These are phyloP conservation scores for Suhomyces bribrorum DNA, from an alignment of 1,139 yeast genomes.

Conservation along the genomic window DNA sequence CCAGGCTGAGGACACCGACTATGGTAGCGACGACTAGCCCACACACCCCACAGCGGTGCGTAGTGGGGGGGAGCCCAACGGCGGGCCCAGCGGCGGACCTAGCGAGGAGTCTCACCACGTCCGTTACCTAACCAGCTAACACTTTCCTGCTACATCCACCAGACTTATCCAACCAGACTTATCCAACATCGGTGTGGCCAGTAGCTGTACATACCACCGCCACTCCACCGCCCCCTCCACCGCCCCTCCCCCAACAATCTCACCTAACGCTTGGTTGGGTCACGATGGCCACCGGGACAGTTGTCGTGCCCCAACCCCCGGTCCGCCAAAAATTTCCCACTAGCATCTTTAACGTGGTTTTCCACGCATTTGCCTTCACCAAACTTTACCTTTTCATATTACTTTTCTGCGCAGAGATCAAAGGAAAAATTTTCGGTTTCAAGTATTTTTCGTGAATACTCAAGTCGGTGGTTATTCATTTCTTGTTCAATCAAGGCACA, in stretches of 20 bases:
- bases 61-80: no score
- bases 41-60: no score
- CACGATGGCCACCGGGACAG: no score
- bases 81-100: background rate
- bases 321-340: background rate
- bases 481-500: background rate
- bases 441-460: conserved; percentile 3
- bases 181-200: no score
- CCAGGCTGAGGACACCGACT: background rate
- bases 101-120: background rate
- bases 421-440: conserved; percentile 10
- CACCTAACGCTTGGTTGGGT: no score
- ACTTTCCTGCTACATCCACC: background rate
- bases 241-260: background rate
- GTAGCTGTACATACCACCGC: no score
- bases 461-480: conserved; percentile 3
- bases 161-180: no score
- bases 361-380: background rate
- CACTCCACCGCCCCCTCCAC: background rate
- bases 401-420: conserved; percentile 11
- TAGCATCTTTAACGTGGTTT: background rate
- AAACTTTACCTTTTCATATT: background rate
- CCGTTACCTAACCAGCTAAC: conserved; percentile 1
- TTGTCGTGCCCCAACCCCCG: background rate
- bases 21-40: background rate